Base-by-base conservation (phyloP, 768 basidiomycete species). In the Suillus clintonianus region DNA sequence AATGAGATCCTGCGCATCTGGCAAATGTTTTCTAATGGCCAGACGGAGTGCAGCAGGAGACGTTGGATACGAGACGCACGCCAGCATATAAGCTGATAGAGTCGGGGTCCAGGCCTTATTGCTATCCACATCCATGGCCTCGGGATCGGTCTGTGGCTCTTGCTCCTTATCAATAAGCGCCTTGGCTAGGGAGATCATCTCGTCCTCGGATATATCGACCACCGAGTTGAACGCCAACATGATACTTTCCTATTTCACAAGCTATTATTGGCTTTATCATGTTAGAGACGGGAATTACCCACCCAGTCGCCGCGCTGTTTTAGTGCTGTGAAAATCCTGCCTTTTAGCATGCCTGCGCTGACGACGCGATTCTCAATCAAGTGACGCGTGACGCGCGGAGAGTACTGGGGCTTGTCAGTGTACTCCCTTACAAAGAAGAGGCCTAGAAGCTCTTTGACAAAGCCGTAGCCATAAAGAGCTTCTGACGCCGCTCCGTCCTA, bases 261-360 rank as follows among this genome's bases (percentile, higher is more conserved):
- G 15, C 62, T 27, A 64, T 60, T 34, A 42, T 47, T 15, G 15
- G 56, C 4, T 15, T 3, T 32, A 41, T 15, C 27, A 24, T 17
- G 1, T 37, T 34, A 13, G 22, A 9, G 36, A 34, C 3, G 17
- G 6, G 34, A 2, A 43, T 55, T 59, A 69, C 81, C 61, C 70
- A 87, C 92, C 92, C 92, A 94, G 69, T 94, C 92, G 48, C 80
- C 78, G 63, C 81, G 82, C 59, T 80, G 72, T 53, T 81, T 77
- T 39, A 94, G 73, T 2, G 79, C 79, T 10, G 78, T 77, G 42
- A 93, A 68, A 19, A 94, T 73, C 3, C 86, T 87, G 14, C 82
- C 84, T 7, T 84, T 76, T 11, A 91, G 69, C 89, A 92, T 91
- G 34, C 78, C 81, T 48, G 84, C 81, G 61, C 83, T 86, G 15